phyloP scores from a whole-genome alignment of 208 protist genomes.

The Spongospora subterranea region DNA sequence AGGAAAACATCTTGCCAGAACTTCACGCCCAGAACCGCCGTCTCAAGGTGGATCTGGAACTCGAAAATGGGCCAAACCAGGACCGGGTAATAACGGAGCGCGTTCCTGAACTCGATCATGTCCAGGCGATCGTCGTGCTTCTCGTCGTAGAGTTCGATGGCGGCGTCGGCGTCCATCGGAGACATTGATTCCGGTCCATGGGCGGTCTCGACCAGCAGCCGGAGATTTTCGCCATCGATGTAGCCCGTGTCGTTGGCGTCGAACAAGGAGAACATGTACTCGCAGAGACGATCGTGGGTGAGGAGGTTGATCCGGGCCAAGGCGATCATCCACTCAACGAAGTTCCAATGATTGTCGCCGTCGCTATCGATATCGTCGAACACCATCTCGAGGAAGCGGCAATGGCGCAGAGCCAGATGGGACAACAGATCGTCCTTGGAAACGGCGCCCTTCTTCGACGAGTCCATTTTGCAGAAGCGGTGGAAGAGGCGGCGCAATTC shows the following conservation, averaged over 20 bases:
- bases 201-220: neutral
- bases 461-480: neutral
- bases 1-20: slow-evolving; percentile 41
- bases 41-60: slow-evolving; percentile 12
- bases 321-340: slow-evolving; percentile 21
- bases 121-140: slow-evolving; percentile 44
- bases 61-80: slow-evolving; percentile 56
- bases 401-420: neutral
- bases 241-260: neutral
- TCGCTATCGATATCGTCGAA: slow-evolving; percentile 27
- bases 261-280: slow-evolving; percentile 49
- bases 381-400: neutral
- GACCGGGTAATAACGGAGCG: neutral
- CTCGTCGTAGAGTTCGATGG: slow-evolving; percentile 45
- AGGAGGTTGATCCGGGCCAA: neutral
- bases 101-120: slow-evolving; percentile 21
- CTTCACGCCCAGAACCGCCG: neutral
- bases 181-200: neutral
- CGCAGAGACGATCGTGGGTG: neutral
- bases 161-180: neutral
- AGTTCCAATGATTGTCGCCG: slow-evolving; percentile 8
- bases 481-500: neutral
- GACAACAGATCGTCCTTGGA: neutral
- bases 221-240: slow-evolving; percentile 2
- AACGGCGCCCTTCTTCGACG: neutral